Evolutionary conservation across 805 yeast species (phyloP), one percentile per base, ranked within the genome.

Genomic region (Saccharomycopsis schoenii): DNA sequence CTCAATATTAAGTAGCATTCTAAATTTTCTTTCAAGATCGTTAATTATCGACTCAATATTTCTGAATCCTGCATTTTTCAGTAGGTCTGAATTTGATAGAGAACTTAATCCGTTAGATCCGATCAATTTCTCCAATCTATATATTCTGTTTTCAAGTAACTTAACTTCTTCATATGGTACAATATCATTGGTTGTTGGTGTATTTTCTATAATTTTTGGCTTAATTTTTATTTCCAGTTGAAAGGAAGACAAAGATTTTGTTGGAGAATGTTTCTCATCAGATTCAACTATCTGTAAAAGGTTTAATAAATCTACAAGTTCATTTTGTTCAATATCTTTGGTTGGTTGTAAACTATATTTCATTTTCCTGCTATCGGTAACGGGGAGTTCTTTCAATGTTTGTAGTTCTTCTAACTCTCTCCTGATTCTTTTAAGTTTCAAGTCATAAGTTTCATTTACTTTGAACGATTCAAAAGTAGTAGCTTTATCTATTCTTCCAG

Each of bases 371-470:
- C 24, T 37, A n/a, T 59, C 55, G 34, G 11, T 14, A 12, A 14
- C 60, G 5, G 39, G 15, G 4, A 47, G n/a, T 14, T 52, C 61
- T 29, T 60, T 58, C 21, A 63, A 15, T 12, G 58, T 19, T 10
- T 42, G 19, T 57, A 64, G 39, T 43, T 64, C 63, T 39, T 64
- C 61, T 11, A 64, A 39, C 56, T 64, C 66, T n/a, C 50, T 11
- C 24, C 55, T 25, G 12, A 64, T 64, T 36, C 66, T 21, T 17
- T 42, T 56, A n/a, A 64, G 43, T 47, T 62, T 62, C 56, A 29
- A 40, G 6, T 60, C 56, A 52, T 64, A 64, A 12, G 64, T 60
- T 51, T 64, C 66, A 12, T 64, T 60, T 9, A 64, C 62, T 8
- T 37, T 36, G 37, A 36, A 61, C 10, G 57, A 47, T 39, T 62